These are phyloP conservation scores for Panicum virgatum DNA, from an alignment of 202 grass and related monocot species.

Conservation along the genomic window DNA sequence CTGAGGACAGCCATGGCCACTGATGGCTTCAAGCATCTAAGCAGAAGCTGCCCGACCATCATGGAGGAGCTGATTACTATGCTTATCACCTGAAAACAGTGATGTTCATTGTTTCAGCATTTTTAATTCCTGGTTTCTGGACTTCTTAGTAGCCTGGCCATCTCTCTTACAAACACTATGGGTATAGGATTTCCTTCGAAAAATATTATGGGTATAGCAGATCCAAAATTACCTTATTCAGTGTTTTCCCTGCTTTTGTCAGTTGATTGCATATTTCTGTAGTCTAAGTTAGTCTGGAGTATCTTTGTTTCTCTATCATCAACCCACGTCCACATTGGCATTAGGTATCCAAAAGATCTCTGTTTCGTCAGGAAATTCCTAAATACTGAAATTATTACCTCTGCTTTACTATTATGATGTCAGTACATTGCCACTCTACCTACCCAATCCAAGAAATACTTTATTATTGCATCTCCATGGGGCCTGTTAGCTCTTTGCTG, in stretches of 20 bases:
- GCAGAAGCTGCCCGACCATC: not conserved
- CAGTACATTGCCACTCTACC: not conserved
- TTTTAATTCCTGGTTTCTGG: not conserved
- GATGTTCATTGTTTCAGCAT: no score
- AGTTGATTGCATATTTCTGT: not conserved
- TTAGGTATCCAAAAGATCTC: not conserved
- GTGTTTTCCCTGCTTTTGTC: not conserved
- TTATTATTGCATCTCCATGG: not conserved
- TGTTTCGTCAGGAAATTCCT: not conserved
- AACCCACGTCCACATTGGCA: not conserved
- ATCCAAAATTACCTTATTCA: not conserved
- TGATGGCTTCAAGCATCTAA: slow-evolving; percentile 8
- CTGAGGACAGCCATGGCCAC: not conserved
- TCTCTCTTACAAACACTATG: not conserved
- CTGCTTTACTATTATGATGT: not conserved
- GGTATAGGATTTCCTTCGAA: no score
- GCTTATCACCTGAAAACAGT: not conserved
- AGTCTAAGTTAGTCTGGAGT: not conserved
- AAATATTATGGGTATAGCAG: no score
- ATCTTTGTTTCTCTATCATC: not conserved
- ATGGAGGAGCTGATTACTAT: not conserved
- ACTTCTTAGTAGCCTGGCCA: not conserved
- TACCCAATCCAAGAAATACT: not conserved
- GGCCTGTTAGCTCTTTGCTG: not conserved
- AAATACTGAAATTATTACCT: not conserved